Evolutionary conservation across 805 yeast species (phyloP), one percentile per base, ranked within the genome.

Genomic region (Pichia californica): DNA sequence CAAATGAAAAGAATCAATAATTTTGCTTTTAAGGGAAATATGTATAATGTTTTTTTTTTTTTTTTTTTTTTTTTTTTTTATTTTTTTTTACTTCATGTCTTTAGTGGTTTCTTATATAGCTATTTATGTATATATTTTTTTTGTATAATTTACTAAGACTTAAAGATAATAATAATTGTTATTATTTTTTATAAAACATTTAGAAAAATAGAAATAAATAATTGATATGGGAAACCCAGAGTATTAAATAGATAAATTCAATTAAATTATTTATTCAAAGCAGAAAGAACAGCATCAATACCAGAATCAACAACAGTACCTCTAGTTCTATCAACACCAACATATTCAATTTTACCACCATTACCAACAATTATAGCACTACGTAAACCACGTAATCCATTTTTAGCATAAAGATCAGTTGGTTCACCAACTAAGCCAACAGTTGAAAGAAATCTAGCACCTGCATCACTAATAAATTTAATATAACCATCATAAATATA

Each of bases 341-440:
- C 42, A 44, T 66, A 65, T 30, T 50, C 48, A 43, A 63, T 52
- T 18, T 46, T 46, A 28, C 65, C 64, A 35, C 26, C n/a, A 7
- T 62, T 56, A 41, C 77, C 79, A 41, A 84, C 79, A 49, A 88
- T 69, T 45, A 82, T 67, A 35, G 91, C 88, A 66, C 79, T 86
- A 66, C 96, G 77, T 25, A 41, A 27, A 16, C 45, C 52, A 37
- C 52, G 41, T 21, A 47, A 34, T 9, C 52, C 52, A 27, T 38
- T 31, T 15, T 43, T 44, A 6, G 47, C 37, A 35, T 36, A 49
- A 5, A 28, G 14, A 38, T 49, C 52, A 20, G 20, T 25, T 14
- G 44, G 41, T 13, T 46, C 46, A 20, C 46, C 46, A 7, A 44
- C 49, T 7, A 49, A 33, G 1, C 50, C 52, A 7, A 39, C 23